phyloP scores from a whole-genome alignment of 768 basidiomycete genomes.

The Austroboletus eburneus region DNA sequence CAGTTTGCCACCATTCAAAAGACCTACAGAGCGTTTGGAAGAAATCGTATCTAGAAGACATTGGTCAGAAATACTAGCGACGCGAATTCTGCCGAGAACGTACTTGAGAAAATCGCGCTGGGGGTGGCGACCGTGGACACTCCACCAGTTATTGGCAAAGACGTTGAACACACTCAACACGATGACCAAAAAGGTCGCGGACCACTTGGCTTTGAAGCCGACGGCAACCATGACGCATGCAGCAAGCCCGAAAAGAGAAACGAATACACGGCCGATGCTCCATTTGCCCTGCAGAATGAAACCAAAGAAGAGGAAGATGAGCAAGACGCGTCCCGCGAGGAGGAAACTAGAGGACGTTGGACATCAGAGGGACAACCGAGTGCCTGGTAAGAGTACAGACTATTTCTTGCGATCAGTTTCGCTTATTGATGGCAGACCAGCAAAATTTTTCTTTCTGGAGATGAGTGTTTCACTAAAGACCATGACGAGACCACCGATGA shows the following conservation, averaged over 20 bases:
- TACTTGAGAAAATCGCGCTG: constrained; percentile 98
- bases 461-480: constrained; percentile 96
- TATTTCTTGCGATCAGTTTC: constrained; percentile 99
- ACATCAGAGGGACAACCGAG: constrained; percentile 1
- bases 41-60: constrained; percentile 80
- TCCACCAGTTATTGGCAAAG: constrained; percentile 99
- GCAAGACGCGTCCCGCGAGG: constrained; percentile 91
- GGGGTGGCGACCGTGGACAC: constrained; percentile 85
- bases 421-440: constrained; percentile 83
- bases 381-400: constrained; percentile 42
- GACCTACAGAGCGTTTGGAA: constrained; percentile 86
- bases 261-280: constrained; percentile 80
- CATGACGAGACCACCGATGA: constrained; percentile 98
- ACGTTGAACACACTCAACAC: constrained; percentile 94
- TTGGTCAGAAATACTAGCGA: constrained; percentile 17
- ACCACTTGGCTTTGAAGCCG: constrained; percentile 99
- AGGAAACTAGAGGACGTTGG: constrained; percentile 65
- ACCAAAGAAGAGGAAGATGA: constrained; percentile 98
- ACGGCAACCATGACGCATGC: constrained; percentile 96
- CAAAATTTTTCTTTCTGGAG: constrained; percentile 82
- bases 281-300: constrained; percentile 94
- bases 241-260: constrained; percentile 85
- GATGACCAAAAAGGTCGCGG: constrained; percentile 90
- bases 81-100: too few species aligned
- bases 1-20: neutral